Base-by-base conservation (phyloP, 2,329 filamentous ascomycete genomes). In the Colletotrichum sp. region DNA sequence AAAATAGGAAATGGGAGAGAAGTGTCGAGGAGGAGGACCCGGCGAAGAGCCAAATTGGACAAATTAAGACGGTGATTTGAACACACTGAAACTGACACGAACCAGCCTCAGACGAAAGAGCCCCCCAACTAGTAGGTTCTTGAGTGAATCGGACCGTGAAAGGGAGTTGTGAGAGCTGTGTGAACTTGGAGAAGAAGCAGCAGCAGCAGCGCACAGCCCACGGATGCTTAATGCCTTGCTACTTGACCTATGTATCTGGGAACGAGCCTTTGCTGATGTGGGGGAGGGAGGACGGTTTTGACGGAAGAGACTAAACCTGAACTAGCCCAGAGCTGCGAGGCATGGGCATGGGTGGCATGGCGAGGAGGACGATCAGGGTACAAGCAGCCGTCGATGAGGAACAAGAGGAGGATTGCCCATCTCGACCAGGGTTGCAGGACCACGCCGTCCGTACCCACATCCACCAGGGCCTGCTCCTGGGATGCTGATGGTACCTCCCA, bases 1-100 rank as follows among this genome's bases (percentile, higher is more conserved):
- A 81, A 81, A 85, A 84, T 80, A 81, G 83, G 84, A 81, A 85
- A 85, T 85, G 81, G 81, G 79, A 83, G 82, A 82, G 82, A 83
- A 79, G 78, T 79, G 78, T 80, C 76, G 79, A 80, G 75, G 78
- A 80, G 73, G 78, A 77, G 75, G 78, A 77, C 76, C 77, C 77
- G 77, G 78, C 79, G 77, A 76, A 60, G 74, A 76, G 79, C 78
- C 78, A 77, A 79, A 80, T 76, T 77, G 68, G 77, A 78, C 77
- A 78, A 77, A 77, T 78, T 78, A 75, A 72, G 77, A 77, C 66
- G 77, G 72, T 77, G 71, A 79, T 72, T 75, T 75, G 71, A 73
- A 63, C 67, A 79, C 72, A 71, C 72, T 79, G 78, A 80, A 80
- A 80, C 79, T 81, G 80, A 81, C 79, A 81, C 78, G 78, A 81